Percentiles rank a stretch among this genome's conserved stretches.
Evolutionary conservation across 1,284 basidiomycete species (phyloP).

Genomic region (Cystobasidium pallidum): DNA sequence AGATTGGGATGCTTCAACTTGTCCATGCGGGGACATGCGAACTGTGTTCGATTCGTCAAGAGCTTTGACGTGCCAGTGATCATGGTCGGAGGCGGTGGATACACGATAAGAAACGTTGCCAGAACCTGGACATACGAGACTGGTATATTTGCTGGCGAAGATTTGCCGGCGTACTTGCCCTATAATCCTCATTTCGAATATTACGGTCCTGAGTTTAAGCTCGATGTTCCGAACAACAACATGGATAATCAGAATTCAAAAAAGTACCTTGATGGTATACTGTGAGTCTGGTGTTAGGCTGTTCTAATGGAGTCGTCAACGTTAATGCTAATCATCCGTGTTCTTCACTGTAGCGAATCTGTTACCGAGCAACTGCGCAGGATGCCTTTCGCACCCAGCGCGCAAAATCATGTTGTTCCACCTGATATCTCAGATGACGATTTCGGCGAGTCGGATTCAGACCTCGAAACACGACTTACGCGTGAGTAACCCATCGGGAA

Average conservation of each 20-base stretch:
- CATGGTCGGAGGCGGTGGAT: slow-evolving; percentile 92
- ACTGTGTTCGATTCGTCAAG: slow-evolving; percentile 85
- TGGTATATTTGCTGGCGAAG: slow-evolving; percentile 80
- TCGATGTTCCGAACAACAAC: slow-evolving; percentile 88
- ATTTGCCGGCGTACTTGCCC: slow-evolving; percentile 67
- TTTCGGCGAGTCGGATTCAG: slow-evolving; percentile 43
- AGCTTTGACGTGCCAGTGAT: slow-evolving; percentile 85
- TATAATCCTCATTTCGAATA: slow-evolving; percentile 98
- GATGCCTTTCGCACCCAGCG: slow-evolving; percentile 80
- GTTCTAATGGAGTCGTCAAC: not conserved
- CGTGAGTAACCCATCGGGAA: too few relatives aligned
- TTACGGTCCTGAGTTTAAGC: slow-evolving; percentile 92
- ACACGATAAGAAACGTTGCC: slow-evolving; percentile 89
- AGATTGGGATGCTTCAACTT: slow-evolving; percentile 96
- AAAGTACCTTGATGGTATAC: slow-evolving; percentile 80
- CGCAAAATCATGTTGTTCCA: slow-evolving; percentile 79
- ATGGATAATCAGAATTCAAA: slow-evolving; percentile 91
- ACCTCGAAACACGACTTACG: slow-evolving; percentile 39
- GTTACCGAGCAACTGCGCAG: slow-evolving; percentile 79
- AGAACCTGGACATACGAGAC: slow-evolving; percentile 97
- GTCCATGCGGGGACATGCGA: slow-evolving; percentile 90
- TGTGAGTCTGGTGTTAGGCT: slow-evolving; percentile 58
- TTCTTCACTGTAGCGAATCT: slow-evolving; percentile 57
- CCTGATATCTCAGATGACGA: slow-evolving; percentile 35
- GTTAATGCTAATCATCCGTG: not conserved